Evolutionary conservation across 2,329 filamentous ascomycete genomes (phyloP).

Genomic region (Colletotrichum godetiae): DNA sequence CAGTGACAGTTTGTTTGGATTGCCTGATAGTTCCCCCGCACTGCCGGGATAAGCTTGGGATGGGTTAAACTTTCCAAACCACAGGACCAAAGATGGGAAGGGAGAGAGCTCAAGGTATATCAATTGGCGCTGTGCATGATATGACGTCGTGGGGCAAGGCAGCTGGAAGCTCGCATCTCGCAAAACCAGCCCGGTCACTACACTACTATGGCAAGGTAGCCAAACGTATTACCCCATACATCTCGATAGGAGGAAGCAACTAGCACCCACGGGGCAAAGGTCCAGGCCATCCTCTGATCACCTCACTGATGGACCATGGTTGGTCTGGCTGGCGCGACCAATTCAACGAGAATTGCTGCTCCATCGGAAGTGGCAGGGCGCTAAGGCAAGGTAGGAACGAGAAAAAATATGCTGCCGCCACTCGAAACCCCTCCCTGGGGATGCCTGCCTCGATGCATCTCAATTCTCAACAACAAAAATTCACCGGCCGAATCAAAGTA

Average conservation of each 20-base stretch:
- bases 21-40: slow-evolving; percentile 18
- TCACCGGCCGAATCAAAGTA: slow-evolving; percentile 16
- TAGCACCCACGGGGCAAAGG: neutral
- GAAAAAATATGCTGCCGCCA: slow-evolving; percentile 24
- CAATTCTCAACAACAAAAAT: slow-evolving; percentile 34
- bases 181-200: neutral
- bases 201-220: neutral
- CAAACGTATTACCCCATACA: neutral
- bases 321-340: slow-evolving; percentile 19
- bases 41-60: slow-evolving; percentile 19
- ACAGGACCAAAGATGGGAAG: slow-evolving; percentile 4
- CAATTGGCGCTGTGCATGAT: slow-evolving; percentile 15
- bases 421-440: slow-evolving; percentile 2
- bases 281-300: neutral
- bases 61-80: slow-evolving; percentile 17
- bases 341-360: slow-evolving; percentile 36
- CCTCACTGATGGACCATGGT: neutral
- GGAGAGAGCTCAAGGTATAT: slow-evolving; percentile 26
- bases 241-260: neutral
- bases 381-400: slow-evolving; percentile 15
- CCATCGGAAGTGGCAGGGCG: slow-evolving; percentile 11
- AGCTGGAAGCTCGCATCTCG: slow-evolving; percentile 10
- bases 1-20: neutral
- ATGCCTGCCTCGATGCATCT: slow-evolving; percentile 1
- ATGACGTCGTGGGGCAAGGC: slow-evolving; percentile 35